Evolutionary conservation across 2,329 filamentous ascomycete genomes (phyloP), one percentile per base, ranked within the genome.

Genomic region (Corinectria fuckeliana): DNA sequence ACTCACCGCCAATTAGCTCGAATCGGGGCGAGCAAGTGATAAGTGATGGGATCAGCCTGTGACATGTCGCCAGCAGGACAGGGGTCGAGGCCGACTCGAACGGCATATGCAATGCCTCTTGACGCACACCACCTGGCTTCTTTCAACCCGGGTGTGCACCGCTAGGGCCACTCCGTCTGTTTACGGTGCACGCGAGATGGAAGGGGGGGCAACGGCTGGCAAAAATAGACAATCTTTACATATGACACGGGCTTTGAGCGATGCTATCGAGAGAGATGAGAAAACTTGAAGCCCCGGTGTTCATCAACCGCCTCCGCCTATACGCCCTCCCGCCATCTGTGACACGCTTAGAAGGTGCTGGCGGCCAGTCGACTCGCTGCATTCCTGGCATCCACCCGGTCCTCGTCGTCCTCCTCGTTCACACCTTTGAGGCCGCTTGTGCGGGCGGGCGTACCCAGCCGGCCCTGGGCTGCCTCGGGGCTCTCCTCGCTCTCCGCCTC

Each of bases 351-450:
- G 76, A 97, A 97, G 16, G 94, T 97, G 81, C 93, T 97, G 67
- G 93, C 91, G 47, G 94, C 95, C 79, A 99, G 81, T 72, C 95
- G 86, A 78, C 92, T 97, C 32, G 95, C 95, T 52, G 95, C 95
- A 78, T 98, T 99, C 76, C 91, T 88, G 39, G 95, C 95, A 83
- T 99, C 95, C 60, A 99, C 88, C 54, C 93, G 86, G 76, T 99
- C 95, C 71, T 97, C 93, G 70, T 97, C 91, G 65, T 93, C 94
- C 71, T 96, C 92, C 71, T 94, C 91, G 61, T 84, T 81, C 48
- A 91, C 76, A 20, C 86, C 85, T 58, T 82, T 80, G 67, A 91
- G 74, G 63, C 82, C 83, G 21, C 52, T 58, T 53, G 81, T 79
- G 45, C 80, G 72, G 49, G 70, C 78, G 58, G 80, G 74, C 50